phyloP scores from a whole-genome alignment of 1,139 yeast genomes.

The Sugiyamaella novakii region DNA sequence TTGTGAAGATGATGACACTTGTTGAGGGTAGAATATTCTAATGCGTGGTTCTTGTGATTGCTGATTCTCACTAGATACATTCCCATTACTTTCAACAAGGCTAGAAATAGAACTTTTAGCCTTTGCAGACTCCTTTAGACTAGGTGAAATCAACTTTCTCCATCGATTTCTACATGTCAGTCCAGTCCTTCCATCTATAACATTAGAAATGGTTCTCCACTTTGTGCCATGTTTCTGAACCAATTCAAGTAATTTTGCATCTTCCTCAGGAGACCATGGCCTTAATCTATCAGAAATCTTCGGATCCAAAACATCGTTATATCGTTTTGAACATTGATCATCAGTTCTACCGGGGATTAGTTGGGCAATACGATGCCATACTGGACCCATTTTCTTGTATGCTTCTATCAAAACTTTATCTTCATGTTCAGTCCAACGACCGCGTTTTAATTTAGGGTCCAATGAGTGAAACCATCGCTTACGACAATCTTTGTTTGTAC shows the following conservation, averaged over 20 bases:
- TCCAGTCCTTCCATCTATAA: conserved; percentile 79
- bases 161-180: conserved; percentile 89
- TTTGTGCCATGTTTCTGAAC: conserved; percentile 81
- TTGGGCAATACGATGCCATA: conserved; percentile 82
- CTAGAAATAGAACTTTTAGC: neutral
- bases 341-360: conserved; percentile 85
- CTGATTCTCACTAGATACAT: neutral
- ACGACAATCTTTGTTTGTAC: conserved; percentile 90
- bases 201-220: conserved; percentile 80
- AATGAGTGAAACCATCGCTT: conserved; percentile 86
- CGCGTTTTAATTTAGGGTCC: conserved; percentile 79
- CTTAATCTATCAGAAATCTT: conserved; percentile 72
- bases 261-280: conserved; percentile 82
- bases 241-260: conserved; percentile 61
- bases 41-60: conserved; percentile 1
- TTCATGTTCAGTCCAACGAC: conserved; percentile 88
- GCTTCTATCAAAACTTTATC: conserved; percentile 68
- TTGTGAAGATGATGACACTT: neutral
- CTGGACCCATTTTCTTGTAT: conserved; percentile 67
- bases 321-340: conserved; percentile 92
- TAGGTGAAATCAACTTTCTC: conserved; percentile 72
- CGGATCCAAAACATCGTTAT: conserved; percentile 87
- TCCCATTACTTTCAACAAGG: neutral
- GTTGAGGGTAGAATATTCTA: conserved; percentile 10
- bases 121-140: conserved; percentile 3